Conservation (phyloP, 2,329 filamentous ascomycete species). For the Botrytis elliptica region DNA sequence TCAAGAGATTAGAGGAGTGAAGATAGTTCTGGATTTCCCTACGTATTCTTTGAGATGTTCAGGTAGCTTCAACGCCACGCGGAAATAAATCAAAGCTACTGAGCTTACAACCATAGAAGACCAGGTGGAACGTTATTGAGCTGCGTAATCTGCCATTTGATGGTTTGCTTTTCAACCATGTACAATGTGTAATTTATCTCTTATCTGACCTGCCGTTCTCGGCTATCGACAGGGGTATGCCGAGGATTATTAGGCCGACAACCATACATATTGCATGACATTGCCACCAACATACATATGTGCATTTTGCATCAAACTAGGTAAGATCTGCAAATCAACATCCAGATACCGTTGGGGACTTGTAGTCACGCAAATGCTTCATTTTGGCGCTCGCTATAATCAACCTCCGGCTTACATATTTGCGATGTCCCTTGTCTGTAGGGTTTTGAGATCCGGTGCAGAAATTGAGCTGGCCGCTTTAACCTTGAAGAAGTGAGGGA, state of each 20-base stretch:
- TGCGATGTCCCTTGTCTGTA: too few species aligned
- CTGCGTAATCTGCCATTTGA: neutral
- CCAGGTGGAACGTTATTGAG: neutral
- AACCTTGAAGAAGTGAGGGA: neutral
- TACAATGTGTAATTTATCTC: neutral
- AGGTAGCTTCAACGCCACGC: neutral
- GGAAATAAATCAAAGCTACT: neutral
- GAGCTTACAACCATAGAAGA: neutral
- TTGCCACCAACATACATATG: conserved; percentile 1
- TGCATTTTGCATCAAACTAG: neutral
- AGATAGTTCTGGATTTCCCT: neutral
- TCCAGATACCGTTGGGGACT: neutral
- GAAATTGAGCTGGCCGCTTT: neutral
- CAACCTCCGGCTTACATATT: neutral
- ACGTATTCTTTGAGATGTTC: neutral
- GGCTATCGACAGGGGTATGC: neutral
- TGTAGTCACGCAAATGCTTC: neutral
- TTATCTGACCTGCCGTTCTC: neutral
- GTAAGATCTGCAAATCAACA: neutral
- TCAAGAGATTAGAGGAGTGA: neutral
- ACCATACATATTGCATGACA: neutral
- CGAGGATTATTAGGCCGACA: neutral
- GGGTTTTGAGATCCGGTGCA: neutral
- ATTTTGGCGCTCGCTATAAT: neutral
- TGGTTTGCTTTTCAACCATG: neutral